These are phyloP conservation scores for Linderniella brevidens DNA, from an alignment of 257 asterid species.

Conservation along the genomic window DNA sequence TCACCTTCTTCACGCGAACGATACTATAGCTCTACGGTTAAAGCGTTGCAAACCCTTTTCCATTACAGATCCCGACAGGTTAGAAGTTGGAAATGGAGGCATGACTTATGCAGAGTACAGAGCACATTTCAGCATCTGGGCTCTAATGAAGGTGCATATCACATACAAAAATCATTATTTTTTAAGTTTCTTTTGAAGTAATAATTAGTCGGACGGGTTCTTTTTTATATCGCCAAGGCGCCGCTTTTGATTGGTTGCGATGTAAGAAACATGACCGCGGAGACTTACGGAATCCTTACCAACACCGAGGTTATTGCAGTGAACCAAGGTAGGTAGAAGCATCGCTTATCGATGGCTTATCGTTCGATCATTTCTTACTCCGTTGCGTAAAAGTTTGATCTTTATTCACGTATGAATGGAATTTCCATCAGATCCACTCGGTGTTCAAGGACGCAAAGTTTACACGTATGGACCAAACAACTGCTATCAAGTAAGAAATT, in stretches of 20 bases:
- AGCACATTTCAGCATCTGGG: conserved; percentile 96
- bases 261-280: conserved; percentile 69
- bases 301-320: conserved; percentile 77
- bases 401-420: conserved; percentile 1
- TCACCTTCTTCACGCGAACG: too few species aligned
- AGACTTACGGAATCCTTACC: conserved; percentile 53
- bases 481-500: conserved; percentile 39
- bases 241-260: conserved; percentile 91
- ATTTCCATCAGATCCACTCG: conserved; percentile 51
- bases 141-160: conserved; percentile 72
- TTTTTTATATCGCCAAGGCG: conserved; percentile 32
- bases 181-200: not conserved
- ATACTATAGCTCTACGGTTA: too few species aligned
- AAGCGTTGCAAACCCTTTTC: not conserved
- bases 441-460: conserved; percentile 91
- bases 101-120: conserved; percentile 74
- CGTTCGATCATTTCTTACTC: not conserved
- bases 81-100: conserved; percentile 98
- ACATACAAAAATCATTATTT: conserved; percentile 2
- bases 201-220: not conserved
- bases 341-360: not conserved
- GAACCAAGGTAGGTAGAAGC: conserved; percentile 57
- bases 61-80: conserved; percentile 87
- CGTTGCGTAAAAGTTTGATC: not conserved
- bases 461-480: conserved; percentile 38